These are phyloP conservation scores for Botrytis pseudocinerea DNA, from an alignment of 2,329 filamentous ascomycete species.

Conservation along the genomic window DNA sequence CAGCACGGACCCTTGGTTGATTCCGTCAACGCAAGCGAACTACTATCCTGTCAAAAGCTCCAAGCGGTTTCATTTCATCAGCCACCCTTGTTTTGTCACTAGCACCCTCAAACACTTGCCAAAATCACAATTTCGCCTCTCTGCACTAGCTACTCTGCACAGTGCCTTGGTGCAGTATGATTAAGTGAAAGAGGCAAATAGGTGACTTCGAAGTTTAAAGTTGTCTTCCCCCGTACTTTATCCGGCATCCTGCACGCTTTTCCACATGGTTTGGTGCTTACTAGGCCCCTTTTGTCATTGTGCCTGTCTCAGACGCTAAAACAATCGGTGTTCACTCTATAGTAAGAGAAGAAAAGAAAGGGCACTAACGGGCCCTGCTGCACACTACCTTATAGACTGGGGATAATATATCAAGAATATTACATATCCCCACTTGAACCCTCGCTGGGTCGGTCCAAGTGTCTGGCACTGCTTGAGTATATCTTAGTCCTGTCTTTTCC, in stretches of 20 bases:
- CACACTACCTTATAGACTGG: conserved; percentile 29
- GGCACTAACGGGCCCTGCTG: conserved; percentile 27
- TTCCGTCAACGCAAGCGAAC: conserved; percentile 14
- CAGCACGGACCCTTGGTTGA: conserved; percentile 26
- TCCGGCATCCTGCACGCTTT: conserved; percentile 1
- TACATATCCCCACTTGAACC: conserved; percentile 25
- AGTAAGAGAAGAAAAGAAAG: conserved; percentile 10
- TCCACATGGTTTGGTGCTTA: conserved; percentile 5
- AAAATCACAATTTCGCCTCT: not conserved
- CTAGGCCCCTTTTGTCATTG: conserved; percentile 13
- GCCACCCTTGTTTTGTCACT: conserved; percentile 22
- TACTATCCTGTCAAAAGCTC: conserved; percentile 26
- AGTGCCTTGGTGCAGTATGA: not conserved
- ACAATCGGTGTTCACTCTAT: conserved; percentile 27
- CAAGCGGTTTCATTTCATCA: conserved; percentile 34
- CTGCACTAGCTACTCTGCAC: not conserved
- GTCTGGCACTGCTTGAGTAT: conserved; percentile 30
- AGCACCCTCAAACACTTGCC: conserved; percentile 17
- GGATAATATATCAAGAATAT: conserved; percentile 28
- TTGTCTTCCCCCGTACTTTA: not conserved
- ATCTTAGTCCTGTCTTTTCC: conserved; percentile 27
- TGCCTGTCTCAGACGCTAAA: conserved; percentile 35
- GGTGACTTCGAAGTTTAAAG: not conserved
- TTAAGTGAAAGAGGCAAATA: conserved; percentile 13
- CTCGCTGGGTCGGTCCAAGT: conserved; percentile 32